phyloP scores from a whole-genome alignment of 1,139 yeast genomes.

The Candida smagusa region DNA sequence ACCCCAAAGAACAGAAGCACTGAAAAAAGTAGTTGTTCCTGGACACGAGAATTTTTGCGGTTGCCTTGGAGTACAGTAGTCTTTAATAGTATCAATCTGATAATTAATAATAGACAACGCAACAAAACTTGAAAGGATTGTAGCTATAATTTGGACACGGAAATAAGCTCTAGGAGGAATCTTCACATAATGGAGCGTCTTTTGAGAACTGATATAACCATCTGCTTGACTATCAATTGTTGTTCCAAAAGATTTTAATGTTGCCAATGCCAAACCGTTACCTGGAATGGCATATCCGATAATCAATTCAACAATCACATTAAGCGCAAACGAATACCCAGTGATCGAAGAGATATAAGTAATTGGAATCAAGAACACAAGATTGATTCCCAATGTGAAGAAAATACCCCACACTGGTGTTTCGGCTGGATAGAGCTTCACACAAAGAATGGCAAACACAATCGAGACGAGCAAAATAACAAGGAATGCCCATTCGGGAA shows the following conservation, averaged over 20 bases:
- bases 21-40: slow-evolving; percentile 42
- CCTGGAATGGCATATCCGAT: slow-evolving; percentile 21
- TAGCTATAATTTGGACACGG: slow-evolving; percentile 30
- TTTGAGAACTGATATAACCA: slow-evolving; percentile 35
- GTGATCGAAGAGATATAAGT: slow-evolving; percentile 15
- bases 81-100: slow-evolving; percentile 23
- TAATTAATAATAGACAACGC: slow-evolving; percentile 28
- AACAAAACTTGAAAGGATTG: slow-evolving; percentile 22
- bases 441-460: slow-evolving; percentile 22
- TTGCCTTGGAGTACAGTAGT: slow-evolving; percentile 26
- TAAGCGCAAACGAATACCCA: slow-evolving; percentile 18
- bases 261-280: slow-evolving; percentile 19
- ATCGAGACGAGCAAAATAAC: slow-evolving; percentile 17
- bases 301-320: slow-evolving; percentile 19
- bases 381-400: slow-evolving; percentile 20
- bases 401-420: slow-evolving; percentile 30
- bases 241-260: slow-evolving; percentile 19
- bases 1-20: slow-evolving; percentile 65
- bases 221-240: slow-evolving; percentile 34
- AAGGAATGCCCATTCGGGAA: slow-evolving; percentile 21
- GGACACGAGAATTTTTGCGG: slow-evolving; percentile 32
- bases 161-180: slow-evolving; percentile 34
- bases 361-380: slow-evolving; percentile 19
- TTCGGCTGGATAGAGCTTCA: slow-evolving; percentile 30
- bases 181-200: slow-evolving; percentile 32